Base-by-base conservation (phyloP, 805 yeast genomes). In the Zygoascus flipseniorum region DNA sequence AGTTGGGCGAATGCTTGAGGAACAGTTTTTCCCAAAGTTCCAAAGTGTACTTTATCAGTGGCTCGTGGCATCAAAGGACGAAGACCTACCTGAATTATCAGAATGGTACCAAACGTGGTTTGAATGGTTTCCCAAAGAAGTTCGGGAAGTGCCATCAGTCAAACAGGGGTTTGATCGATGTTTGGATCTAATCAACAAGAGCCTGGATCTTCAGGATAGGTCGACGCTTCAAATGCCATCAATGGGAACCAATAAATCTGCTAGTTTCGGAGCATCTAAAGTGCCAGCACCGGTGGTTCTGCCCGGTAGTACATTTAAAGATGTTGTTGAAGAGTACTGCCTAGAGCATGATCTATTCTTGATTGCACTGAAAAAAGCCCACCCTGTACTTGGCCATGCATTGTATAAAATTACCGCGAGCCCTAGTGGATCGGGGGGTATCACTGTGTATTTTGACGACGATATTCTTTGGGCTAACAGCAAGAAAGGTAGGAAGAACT, bases 271-370 rank as follows among this genome's bases (percentile, higher is more conserved):
- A 11, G 26, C 13, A 19, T 18, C 16, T 8, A 20, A 45, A 13
- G 28, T 11, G 19, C 39, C 39, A 3, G 18, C 23, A 5, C 19
- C 44, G 13, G 45, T 18, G 5, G 47, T 42, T 26, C 31, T 9
- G 16, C 31, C 45, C 13, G 19, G 50, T 39, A 63, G 55, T 3
- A 72, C 86, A 0, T 82, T 83, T 62, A 81, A 75, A 57, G 88
- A 86, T 51, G 82, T 88, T 18, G 78, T 87, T 1, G 80, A 76
- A 51, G 79, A 79, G 2, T 78, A 72, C 60, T 88, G 96, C 60
- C 62, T 72, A 26, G 67, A 69, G 1, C 67, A 79, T 48, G 77
- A 78, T 39, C 70, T 82, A 23, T 61, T 75, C 8, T 68, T 81
- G 23, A 54, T 67, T 1, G 72, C 75, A 4, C 54, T 66, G 18